Base-by-base conservation (phyloP, 2,329 filamentous ascomycete species). In the Monosporascus sp. region DNA sequence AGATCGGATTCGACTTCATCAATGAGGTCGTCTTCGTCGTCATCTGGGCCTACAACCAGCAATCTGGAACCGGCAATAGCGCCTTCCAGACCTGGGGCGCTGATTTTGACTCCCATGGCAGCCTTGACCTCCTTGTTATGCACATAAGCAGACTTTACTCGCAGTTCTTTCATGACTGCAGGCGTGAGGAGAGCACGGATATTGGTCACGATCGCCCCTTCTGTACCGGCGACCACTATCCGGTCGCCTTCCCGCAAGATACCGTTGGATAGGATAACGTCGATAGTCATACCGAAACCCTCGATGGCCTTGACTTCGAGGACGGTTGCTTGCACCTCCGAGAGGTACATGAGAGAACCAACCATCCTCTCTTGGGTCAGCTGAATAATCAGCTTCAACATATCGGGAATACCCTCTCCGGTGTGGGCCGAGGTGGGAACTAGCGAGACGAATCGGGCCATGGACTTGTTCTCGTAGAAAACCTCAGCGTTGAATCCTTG, bases 91-190 rank as follows among this genome's bases (percentile, higher is more conserved):
- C 92, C 91, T 63, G 96, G 95, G 45, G 93, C 94, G 58, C 91
- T 91, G 68, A 99, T 97, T 83, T 99, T 99, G 72, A 99, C 91
- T 88, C 94, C 94, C 67, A 99, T 83, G 8, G 94, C 91, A 20
- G 95, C 94, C 80, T 97, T 99, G 76, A 97, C 92, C 72, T 96
- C 91, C 78, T 99, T 97, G 78, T 99, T 97, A 78, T 99, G 95
- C 31, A 99, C 93, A 66, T 99, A 99, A 58, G 87, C 82, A 3
- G 92, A 96, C 76, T 97, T 97, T 65, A 99, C 84, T 70, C 95
- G 91, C 60, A 99, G 74, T 71, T 99, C 94, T 69, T 91, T 94
- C 69, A 99, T 85, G 56, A 91, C 89, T 11, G 91, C 92, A 2
- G 94, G 94, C 3, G 94, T 99, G 50, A 99, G 79, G 26, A 99